Conservation (phyloP, 2,329 filamentous ascomycete species). For the Microsporum canis region DNA sequence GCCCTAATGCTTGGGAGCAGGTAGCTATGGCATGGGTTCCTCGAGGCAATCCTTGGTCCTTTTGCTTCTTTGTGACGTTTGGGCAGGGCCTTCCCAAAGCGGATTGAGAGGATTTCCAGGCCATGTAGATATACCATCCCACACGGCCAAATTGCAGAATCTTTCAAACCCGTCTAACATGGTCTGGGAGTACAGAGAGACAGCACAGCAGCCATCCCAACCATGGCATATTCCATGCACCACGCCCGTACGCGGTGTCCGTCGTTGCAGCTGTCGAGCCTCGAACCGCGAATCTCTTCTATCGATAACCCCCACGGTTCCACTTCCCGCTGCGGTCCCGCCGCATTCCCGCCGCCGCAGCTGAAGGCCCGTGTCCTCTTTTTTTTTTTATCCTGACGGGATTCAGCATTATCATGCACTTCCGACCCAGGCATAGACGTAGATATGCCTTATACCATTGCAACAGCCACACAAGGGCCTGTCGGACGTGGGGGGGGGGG, state of each 20-base stretch:
- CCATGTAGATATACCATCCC: not conserved
- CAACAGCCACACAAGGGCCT: not conserved
- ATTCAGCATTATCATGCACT: not conserved
- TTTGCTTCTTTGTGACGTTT: not conserved
- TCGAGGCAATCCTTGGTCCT: not conserved
- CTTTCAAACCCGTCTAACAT: not conserved
- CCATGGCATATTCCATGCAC: not conserved
- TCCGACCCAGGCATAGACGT: not conserved
- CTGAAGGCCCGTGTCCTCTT: not conserved
- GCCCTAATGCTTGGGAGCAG: not conserved
- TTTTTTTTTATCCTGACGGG: not conserved
- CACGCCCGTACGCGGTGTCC: not conserved
- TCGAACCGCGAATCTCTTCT: not conserved
- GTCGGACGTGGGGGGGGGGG: not conserved
- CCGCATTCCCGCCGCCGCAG: not conserved
- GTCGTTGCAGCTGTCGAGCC: not conserved
- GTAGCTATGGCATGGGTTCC: not conserved
- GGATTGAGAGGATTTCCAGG: not conserved
- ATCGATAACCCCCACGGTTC: not conserved
- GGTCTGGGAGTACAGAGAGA: not conserved
- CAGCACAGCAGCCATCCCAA: not conserved
- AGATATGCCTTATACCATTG: not conserved
- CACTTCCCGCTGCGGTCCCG: not conserved
- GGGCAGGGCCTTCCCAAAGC: not conserved
- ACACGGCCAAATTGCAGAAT: not conserved